Base-by-base conservation (phyloP, 2,329 filamentous ascomycete genomes). In the Aureobasidium namibiae region DNA sequence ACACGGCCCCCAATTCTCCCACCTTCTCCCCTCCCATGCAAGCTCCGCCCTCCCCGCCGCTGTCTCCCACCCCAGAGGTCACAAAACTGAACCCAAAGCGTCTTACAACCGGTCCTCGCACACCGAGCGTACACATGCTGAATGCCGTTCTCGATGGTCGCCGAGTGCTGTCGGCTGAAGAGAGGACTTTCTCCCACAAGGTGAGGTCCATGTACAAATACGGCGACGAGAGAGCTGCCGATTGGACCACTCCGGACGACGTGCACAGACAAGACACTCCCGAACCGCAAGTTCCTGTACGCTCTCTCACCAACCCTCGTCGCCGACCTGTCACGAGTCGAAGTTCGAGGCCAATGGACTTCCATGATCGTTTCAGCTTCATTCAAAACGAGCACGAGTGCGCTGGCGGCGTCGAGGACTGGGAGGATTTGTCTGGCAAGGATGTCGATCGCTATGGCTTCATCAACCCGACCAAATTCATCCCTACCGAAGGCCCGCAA, bases 371-470 rank as follows among this genome's bases (percentile, higher is more conserved):
- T 57, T 58, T 67, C 48, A 70, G 67, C 21, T 64, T 69, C 33
- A 76, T 79, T 60, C 71, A 74, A 52, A 75, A 78, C 63, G 80
- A 84, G 63, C 73, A 78, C 11, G 84, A 86, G 69, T 70, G 81
- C 33, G 83, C 83, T 23, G 84, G 84, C 8, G 84, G 84, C 2
- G 78, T 85, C 50, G 84, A 87, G 63, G 83, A 86, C 64, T 87
- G 83, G 83, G 76, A 82, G 61, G 78, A 86, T 68, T 72, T 87
- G 11, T 75, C 80, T 18, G 80, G 76, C 6, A 79, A 74, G 14
- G 79, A 85, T 62, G 82, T 86, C 3, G 84, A 87, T 68, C 76
- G 84, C 61, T 87, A 86, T 67, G 84, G 84, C 10, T 87, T 87
- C 70, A 86, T 87, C 61, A 68, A 79, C 14, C 74, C 76, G 4